phyloP scores from a whole-genome alignment of 1,139 yeast genomes.

The Hemisphaericaspora subhashii region DNA sequence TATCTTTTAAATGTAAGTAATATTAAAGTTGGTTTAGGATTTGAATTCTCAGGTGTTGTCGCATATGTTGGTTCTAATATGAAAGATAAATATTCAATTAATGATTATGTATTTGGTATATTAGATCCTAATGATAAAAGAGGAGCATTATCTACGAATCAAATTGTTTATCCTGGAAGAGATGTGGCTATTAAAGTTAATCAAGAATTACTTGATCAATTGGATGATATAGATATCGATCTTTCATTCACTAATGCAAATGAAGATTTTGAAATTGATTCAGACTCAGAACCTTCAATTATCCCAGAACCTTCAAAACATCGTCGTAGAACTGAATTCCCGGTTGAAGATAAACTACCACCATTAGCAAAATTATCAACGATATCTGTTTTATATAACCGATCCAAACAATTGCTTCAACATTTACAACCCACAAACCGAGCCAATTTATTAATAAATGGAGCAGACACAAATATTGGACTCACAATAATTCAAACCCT shows the following conservation, averaged over 20 bases:
- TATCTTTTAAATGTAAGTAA: constrained; percentile 40
- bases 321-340: constrained; percentile 2
- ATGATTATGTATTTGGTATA: constrained; percentile 39
- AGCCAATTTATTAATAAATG: constrained; percentile 40
- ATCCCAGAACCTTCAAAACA: not conserved
- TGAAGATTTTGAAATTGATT: constrained; percentile 18
- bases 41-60: constrained; percentile 41
- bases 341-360: constrained; percentile 18
- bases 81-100: constrained; percentile 25
- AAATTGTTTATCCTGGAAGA: constrained; percentile 32
- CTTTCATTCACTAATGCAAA: constrained; percentile 13
- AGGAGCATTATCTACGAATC: constrained; percentile 39
- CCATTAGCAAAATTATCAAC: constrained; percentile 35
- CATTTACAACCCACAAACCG: constrained; percentile 21
- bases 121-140: constrained; percentile 35
- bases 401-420: constrained; percentile 39
- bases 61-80: constrained; percentile 32
- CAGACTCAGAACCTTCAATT: constrained; percentile 9
- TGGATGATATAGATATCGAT: constrained; percentile 21
- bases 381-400: constrained; percentile 39
- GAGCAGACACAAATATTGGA: constrained; percentile 46
- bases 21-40: constrained; percentile 43
- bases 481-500: constrained; percentile 36
- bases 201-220: constrained; percentile 22
- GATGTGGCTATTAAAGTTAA: constrained; percentile 34